Conservation (phyloP, 2,329 filamentous ascomycete genomes). For the Diaporthe sp. region DNA sequence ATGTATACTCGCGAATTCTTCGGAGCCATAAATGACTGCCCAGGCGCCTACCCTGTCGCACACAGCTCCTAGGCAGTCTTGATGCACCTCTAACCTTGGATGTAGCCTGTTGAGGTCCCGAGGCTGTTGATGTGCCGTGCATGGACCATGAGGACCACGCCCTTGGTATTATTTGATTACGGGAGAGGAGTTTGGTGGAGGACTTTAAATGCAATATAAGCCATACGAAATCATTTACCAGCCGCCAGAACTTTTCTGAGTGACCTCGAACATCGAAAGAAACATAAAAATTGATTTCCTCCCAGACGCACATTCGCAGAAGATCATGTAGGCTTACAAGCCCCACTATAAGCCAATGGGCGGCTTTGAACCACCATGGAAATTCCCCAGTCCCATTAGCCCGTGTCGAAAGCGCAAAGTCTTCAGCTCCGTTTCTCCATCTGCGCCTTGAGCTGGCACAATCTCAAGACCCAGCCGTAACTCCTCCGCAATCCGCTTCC, state of each 20-base stretch:
- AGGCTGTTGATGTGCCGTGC: background rate
- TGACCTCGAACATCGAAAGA: background rate
- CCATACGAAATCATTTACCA: background rate
- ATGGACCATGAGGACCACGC: background rate
- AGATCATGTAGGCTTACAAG: background rate
- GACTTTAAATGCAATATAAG: background rate
- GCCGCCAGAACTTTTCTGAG: background rate
- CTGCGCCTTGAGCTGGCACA: conserved; percentile 1
- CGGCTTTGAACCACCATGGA: background rate
- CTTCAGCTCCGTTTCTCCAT: background rate
- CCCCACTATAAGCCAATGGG: background rate
- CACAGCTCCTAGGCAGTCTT: background rate
- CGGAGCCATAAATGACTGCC: no score
- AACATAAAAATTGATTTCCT: background rate
- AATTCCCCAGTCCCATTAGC: background rate
- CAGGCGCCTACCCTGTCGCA: no score
- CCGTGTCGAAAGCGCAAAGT: conserved; percentile 5
- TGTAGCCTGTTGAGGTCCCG: background rate
- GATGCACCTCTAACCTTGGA: background rate
- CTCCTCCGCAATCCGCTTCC: background rate
- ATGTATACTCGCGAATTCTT: background rate
- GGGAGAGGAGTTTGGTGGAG: background rate
- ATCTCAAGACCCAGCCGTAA: background rate
- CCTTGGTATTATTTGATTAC: background rate
- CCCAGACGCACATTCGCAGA: background rate